Percentiles rank a stretch among this genome's conserved stretches.
Conservation (phyloP, 257 asterid genomes). For the Solanum paucissectum region DNA sequence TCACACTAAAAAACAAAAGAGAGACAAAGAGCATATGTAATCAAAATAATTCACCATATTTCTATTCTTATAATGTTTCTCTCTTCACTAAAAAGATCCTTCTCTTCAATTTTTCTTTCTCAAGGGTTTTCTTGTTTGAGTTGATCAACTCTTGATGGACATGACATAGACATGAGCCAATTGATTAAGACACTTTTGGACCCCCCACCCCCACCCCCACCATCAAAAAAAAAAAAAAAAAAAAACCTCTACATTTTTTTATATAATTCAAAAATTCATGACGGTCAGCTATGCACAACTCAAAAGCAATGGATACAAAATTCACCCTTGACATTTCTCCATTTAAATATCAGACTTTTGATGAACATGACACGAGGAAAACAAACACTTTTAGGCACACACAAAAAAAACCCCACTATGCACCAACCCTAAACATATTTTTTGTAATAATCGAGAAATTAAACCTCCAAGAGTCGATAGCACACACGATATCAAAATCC, state of each 20-base stretch:
- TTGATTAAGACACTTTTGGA: background rate
- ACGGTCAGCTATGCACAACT: background rate
- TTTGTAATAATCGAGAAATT: background rate
- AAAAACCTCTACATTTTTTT: background rate
- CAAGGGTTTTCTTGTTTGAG: background rate
- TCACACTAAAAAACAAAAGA: constrained; percentile 5
- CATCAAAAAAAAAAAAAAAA: too few relatives aligned
- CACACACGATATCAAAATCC: background rate
- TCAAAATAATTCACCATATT: constrained; percentile 14
- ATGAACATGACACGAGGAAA: background rate
- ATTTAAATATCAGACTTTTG: background rate
- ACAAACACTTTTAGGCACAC: background rate
- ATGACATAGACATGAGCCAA: background rate
- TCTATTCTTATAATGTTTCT: constrained; percentile 16
- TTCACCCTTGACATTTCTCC: background rate
- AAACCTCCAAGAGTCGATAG: background rate
- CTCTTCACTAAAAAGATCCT: constrained; percentile 42
- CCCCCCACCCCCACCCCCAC: background rate
- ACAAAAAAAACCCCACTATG: background rate
- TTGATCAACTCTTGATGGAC: background rate
- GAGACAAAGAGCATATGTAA: constrained; percentile 8
- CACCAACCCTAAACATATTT: background rate
- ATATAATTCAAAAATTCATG: background rate
- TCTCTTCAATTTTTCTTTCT: background rate
- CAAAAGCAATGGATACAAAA: background rate